Base-by-base conservation (phyloP, 2,329 filamentous ascomycete genomes). In the Calonectria henricotiae region DNA sequence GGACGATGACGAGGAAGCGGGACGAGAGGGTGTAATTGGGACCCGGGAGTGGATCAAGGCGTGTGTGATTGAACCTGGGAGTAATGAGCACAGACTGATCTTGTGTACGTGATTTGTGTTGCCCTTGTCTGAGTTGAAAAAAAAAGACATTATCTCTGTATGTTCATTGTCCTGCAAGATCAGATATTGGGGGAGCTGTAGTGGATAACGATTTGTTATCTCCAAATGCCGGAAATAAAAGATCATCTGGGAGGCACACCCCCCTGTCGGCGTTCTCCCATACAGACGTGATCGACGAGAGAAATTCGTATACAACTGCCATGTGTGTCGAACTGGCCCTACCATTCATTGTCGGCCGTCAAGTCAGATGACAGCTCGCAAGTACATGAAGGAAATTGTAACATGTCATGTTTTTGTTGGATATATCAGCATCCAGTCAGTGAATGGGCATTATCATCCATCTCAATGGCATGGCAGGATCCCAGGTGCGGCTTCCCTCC, bases 1-100 rank as follows among this genome's bases (percentile, higher is more conserved):
- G 49, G 17, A 54, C 32, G 49, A 54, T 35, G 49, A 54, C 49
- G 49, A 54, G 30, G 32, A 54, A 54, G 49, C 49, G 30, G 49
- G 20, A 20, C 20, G 20, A 20, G 20, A 20, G 20, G 20, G 20
- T 20, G 20, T 17, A 54, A 54, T 32, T 32, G 49, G 7, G n/a
- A 17, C 49, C 49, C 27, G 27, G 30, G 17, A 4, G 49, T 54
- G 49, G 49, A 54, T 54, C 49, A 23, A 30, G 27, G 27, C 20
- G 20, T 30, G 27, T 30, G 27, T 30, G 27, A 30, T 30, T 30
- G 27, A 30, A 43, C 41, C 15, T 54, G 15, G n/a, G n/a, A 54
- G 49, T 27, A 54, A 54, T 17, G 30, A 32, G n/a, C 27, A 54
- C 30, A 54, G 27, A 32, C 30, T 7, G 49, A 54, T 35, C 17